Conservation (phyloP, 768 basidiomycete species). For the Lentinula boryana region DNA sequence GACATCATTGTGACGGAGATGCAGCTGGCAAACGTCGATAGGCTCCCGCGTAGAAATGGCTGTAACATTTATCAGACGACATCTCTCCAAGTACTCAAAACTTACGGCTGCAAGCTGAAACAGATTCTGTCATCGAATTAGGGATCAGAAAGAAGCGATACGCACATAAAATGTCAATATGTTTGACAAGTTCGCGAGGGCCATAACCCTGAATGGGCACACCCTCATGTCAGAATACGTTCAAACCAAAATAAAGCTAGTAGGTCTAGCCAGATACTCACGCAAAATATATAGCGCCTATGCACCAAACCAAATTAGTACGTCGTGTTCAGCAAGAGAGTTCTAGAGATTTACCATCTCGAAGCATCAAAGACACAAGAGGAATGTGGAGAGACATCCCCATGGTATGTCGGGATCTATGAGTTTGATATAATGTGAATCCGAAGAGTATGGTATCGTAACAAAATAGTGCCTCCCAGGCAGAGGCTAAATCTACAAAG, state of each 20-base stretch:
- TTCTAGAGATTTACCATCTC: constrained; percentile 37
- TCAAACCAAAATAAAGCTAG: no score
- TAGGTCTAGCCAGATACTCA: constrained; percentile 19
- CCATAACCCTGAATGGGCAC: constrained; percentile 37
- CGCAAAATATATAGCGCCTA: constrained; percentile 54
- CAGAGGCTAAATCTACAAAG: background rate
- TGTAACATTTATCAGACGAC: constrained; percentile 13
- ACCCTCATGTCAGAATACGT: background rate
- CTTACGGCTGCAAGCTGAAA: constrained; percentile 14
- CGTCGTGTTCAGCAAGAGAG: background rate
- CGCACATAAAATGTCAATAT: constrained; percentile 33
- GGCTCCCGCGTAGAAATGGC: constrained; percentile 38
- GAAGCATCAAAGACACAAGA: constrained; percentile 34
- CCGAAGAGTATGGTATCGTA: constrained; percentile 43
- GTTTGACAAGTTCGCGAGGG: constrained; percentile 43
- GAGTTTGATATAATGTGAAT: constrained; percentile 43
- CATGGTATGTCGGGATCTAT: constrained; percentile 22
- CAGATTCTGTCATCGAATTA: background rate
- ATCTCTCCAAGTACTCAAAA: constrained; percentile 15
- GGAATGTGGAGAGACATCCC: constrained; percentile 21
- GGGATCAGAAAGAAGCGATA: background rate
- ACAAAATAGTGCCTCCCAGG: constrained; percentile 38
- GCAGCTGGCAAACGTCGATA: constrained; percentile 49
- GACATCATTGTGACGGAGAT: constrained; percentile 49
- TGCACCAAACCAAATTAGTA: background rate